A percentile compares a stretch with the other conserved stretches of the same genome.
phyloP scores from a whole-genome alignment of 2,329 filamentous ascomycete genomes.

The Diaporthe sp. region DNA sequence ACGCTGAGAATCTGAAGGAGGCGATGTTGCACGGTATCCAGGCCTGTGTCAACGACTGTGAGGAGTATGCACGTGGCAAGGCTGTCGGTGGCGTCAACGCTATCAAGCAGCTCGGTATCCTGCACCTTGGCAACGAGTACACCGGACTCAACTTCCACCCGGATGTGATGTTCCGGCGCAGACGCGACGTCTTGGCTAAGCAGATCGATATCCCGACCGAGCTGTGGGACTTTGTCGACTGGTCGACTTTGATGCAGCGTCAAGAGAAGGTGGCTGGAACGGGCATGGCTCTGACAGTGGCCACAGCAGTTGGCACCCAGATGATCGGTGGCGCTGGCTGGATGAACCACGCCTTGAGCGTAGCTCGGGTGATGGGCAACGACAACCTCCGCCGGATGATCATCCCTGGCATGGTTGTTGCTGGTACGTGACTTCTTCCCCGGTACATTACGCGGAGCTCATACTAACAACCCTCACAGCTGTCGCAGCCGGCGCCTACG shows the following conservation, averaged over 20 bases:
- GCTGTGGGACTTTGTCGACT: conserved; percentile 93
- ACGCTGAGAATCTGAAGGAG: conserved; percentile 91
- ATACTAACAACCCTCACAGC: conserved; percentile 62
- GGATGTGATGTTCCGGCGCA: conserved; percentile 93
- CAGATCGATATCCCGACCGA: conserved; percentile 92
- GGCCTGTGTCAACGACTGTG: conserved; percentile 81
- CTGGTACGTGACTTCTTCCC: conserved; percentile 71
- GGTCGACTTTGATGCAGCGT: conserved; percentile 83
- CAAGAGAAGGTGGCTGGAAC: conserved; percentile 97
- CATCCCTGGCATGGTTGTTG: conserved; percentile 82
- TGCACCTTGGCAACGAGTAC: conserved; percentile 91
- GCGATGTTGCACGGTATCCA: conserved; percentile 93
- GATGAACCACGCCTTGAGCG: conserved; percentile 88
- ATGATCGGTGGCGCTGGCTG: conserved; percentile 88
- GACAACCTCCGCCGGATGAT: conserved; percentile 86
- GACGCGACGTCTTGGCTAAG: conserved; percentile 83
- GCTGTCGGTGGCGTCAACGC: conserved; percentile 85
- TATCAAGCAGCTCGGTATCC: conserved; percentile 88
- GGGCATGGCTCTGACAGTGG: conserved; percentile 93
- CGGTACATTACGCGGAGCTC: conserved; percentile 45
- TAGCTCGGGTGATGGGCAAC: conserved; percentile 83
- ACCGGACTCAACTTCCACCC: conserved; percentile 88
- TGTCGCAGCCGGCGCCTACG: conserved; percentile 81
- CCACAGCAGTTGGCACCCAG: conserved; percentile 85
- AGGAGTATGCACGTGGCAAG: conserved; percentile 85